These are phyloP conservation scores for Rehmannia glutinosa DNA, from an alignment of 257 asterid species.

Conservation along the genomic window DNA sequence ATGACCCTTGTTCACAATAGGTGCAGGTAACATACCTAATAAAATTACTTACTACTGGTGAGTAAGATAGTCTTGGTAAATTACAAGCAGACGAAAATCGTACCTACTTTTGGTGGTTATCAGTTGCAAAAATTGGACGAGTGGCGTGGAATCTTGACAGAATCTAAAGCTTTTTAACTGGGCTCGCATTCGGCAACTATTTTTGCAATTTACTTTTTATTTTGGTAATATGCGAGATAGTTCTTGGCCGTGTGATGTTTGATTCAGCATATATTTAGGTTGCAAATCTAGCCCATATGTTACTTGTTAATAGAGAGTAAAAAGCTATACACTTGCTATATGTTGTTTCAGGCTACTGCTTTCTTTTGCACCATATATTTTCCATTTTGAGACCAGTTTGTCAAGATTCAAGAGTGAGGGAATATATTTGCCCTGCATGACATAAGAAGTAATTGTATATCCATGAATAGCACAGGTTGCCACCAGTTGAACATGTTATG, in stretches of 20 bases:
- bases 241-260: not conserved
- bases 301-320: too few species aligned
- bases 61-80: not conserved
- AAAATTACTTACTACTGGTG: not conserved
- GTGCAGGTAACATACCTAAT: slow-evolving; percentile 65
- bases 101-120: not conserved
- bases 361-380: too few species aligned
- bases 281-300: too few species aligned
- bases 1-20: slow-evolving; percentile 95
- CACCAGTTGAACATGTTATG: not conserved
- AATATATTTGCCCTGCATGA: not conserved
- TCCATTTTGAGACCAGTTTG: too few species aligned
- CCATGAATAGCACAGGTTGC: not conserved
- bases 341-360: too few species aligned
- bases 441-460: not conserved
- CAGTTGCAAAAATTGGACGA: not conserved
- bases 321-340: too few species aligned
- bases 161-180: not conserved
- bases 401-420: too few species aligned
- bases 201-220: not conserved
- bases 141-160: not conserved
- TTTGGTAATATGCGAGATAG: not conserved
- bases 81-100: not conserved
- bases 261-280: not conserved
- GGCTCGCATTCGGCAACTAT: not conserved